phyloP scores from a whole-genome alignment of 345 rosid genomes.

The Eutrema heterophyllum region DNA sequence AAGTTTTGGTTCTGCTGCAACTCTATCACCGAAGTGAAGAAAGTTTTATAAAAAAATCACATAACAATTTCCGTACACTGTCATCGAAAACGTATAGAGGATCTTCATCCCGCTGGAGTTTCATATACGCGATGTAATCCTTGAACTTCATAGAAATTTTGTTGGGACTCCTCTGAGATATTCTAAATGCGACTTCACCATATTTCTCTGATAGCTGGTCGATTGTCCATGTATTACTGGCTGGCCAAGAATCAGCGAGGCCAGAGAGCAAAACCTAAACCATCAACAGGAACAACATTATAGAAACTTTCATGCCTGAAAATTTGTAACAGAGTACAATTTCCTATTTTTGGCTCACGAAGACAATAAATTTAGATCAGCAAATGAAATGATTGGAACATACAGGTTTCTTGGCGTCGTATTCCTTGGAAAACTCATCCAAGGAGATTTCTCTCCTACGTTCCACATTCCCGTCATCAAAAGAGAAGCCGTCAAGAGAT shows the following conservation, averaged over 20 bases:
- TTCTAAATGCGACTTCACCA: slow-evolving; percentile 68
- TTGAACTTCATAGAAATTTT: slow-evolving; percentile 67
- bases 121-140: slow-evolving; percentile 77
- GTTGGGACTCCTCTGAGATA: slow-evolving; percentile 72
- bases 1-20: not conserved
- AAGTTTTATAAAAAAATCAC: not conserved
- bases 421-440: slow-evolving; percentile 53
- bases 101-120: slow-evolving; percentile 86
- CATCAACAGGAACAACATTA: slow-evolving; percentile 2
- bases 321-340: not conserved
- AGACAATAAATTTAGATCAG: not conserved
- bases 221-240: slow-evolving; percentile 73
- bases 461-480: slow-evolving; percentile 70
- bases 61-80: slow-evolving; percentile 43
- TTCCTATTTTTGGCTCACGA: not conserved
- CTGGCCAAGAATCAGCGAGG: slow-evolving; percentile 85
- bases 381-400: not conserved
- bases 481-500: slow-evolving; percentile 53
- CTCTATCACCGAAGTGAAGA: not conserved
- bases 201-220: slow-evolving; percentile 56
- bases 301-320: not conserved
- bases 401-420: slow-evolving; percentile 78
- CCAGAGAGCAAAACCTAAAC: slow-evolving; percentile 74
- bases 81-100: slow-evolving; percentile 93
- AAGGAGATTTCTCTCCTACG: slow-evolving; percentile 48